Base-by-base conservation (phyloP, 768 basidiomycete genomes). In the Strobilomyces dryophilus region DNA sequence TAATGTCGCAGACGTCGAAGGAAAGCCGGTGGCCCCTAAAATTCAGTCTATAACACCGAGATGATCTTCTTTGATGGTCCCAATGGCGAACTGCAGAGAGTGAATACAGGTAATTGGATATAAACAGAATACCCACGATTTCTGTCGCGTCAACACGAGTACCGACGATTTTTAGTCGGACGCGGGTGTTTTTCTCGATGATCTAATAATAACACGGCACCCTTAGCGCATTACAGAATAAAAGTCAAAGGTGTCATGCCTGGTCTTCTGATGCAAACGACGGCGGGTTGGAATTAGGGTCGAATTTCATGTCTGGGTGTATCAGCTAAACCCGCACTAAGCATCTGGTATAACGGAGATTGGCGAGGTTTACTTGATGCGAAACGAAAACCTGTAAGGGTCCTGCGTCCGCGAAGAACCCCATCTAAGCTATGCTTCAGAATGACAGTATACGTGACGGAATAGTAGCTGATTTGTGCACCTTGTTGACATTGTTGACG, bases 61-160 rank as follows among this genome's bases (percentile, higher is more conserved):
- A 70, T 94, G 95, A 67, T 98, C 95, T 70, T 98, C 95, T 74
- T 98, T 99, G 71, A 98, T 97, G 4, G 90, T 93, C 9, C 94
- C 95, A 59, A 98, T 98, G 2, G 94, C 94, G 62, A 98, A 98
- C 94, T 97, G 54, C 1, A 26, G 1, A n/a, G 46, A 27, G 42
- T 51, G 35, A 53, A 40, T 29, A 18, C 17, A 20, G 12, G 39
- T 48, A 42, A 54, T 12, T 56, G 49, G 31, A 41, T 11, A 41
- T 26, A 26, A 17, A 46, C 21, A 36, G 17, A 45, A 9, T 75
- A 58, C 92, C 59, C 66, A 95, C 94, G 61, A 99, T 97, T 72
- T 98, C 95, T 21, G 94, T 98, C 32, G 95, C 94, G 66, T 99
- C 97, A 4, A 98, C 92, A 66, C 95, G 84, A 21, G 94, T 97